Evolutionary conservation across 2,329 filamentous ascomycete genomes (phyloP), one percentile per base, ranked within the genome.

Genomic region (Zymoseptoria brevis): DNA sequence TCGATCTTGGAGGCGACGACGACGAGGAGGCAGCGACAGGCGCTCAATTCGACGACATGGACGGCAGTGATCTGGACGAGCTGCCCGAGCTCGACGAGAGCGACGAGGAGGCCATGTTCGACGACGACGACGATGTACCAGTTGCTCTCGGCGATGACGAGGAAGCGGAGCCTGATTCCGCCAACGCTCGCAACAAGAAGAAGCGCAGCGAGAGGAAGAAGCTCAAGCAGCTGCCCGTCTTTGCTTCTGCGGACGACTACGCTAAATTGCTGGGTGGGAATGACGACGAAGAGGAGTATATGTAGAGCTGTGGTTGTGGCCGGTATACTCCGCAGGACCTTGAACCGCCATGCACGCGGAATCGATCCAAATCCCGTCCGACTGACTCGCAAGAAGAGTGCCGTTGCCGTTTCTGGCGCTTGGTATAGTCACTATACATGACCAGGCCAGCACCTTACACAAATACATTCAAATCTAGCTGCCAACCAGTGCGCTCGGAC

Each of bases 241-340:
- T 99, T 78, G 94, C 95, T 19, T 95, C 90, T 30, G 88, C 83
- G 30, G 94, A 97, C 57, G 94, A 97, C 73, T 99, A 97, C 74
- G 93, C 91, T 16, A 88, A 88, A 68, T 81, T 74, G 64, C 60
- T 74, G 50, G 63, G 62, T 29, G 30, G 60, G 63, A 64, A 68
- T 30, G 69, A 70, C 41, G 66, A 66, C 52, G 65, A 67, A 53
- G 64, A 67, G 2, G 62, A 63, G 19, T 56, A 59, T 56, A 55
- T 60, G 50, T 51, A 21, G 50, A 51, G 16, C 19, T 5, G 50
- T 21, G 49, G 19, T 21, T 19, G 22, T 51, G 22, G 50, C 50
- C 35, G 50, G 50, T 51, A 51, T 16, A 7, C 22, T 51, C 11
- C 50, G 50, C 3, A 51, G 50, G 4, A 50, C 16, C 16, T 50